Percentiles rank a stretch among this genome's conserved stretches.
Evolutionary conservation across 1,284 basidiomycete species (phyloP).

Genomic region (Naganishia liquefaciens): DNA sequence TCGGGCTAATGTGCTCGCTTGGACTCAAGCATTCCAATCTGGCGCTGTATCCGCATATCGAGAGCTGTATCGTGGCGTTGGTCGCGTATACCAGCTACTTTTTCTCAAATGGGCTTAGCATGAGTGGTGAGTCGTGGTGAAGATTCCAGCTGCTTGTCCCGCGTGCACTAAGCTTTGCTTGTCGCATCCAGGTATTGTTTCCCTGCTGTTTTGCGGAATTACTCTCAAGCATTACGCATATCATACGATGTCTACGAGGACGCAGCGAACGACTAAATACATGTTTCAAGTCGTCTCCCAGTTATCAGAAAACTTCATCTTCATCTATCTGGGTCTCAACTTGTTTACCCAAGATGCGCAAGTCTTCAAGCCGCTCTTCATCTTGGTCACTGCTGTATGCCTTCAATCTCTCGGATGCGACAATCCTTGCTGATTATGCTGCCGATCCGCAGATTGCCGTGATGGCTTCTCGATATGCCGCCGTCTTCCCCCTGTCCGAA

Average conservation of each 20-base stretch:
- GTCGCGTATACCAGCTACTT: slow-evolving; percentile 98
- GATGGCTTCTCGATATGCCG: slow-evolving; percentile 89
- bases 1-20: slow-evolving; percentile 85
- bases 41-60: slow-evolving; percentile 81
- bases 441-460: slow-evolving; percentile 65
- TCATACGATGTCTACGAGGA: slow-evolving; percentile 95
- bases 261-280: slow-evolving; percentile 93
- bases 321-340: slow-evolving; percentile 96
- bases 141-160: neutral
- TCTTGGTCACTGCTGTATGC: slow-evolving; percentile 71
- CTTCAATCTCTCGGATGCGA: too few species aligned
- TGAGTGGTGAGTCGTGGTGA: slow-evolving; percentile 65
- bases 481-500: slow-evolving; percentile 96
- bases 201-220: slow-evolving; percentile 96
- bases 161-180: neutral
- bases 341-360: slow-evolving; percentile 86
- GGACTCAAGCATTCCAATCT: slow-evolving; percentile 94
- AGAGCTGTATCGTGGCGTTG: slow-evolving; percentile 90
- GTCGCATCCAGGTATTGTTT: slow-evolving; percentile 73
- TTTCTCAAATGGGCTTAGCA: slow-evolving; percentile 89
- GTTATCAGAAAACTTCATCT: slow-evolving; percentile 98
- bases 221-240: slow-evolving; percentile 99
- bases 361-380: slow-evolving; percentile 95
- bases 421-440: neutral
- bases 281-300: slow-evolving; percentile 89